Percentiles rank a stretch among this genome's conserved stretches.
Conservation (phyloP, 768 basidiomycete genomes). For the Mycena belliarum region DNA sequence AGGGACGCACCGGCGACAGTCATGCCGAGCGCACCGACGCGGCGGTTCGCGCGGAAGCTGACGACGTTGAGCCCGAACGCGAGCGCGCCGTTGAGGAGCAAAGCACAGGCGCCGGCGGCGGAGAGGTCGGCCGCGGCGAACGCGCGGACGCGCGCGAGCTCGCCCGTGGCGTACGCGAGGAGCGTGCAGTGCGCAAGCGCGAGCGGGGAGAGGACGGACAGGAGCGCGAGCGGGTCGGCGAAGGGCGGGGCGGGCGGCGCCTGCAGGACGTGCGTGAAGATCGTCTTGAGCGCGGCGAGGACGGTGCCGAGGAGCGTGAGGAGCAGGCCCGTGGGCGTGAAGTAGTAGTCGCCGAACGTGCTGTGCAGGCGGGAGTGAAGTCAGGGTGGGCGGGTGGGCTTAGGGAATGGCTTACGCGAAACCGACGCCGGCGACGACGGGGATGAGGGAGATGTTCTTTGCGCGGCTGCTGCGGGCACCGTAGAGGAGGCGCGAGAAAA, state of each 20-base stretch:
- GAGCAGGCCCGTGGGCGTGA: conserved; percentile 79
- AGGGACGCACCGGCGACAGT: conserved; percentile 72
- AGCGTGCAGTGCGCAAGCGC: conserved; percentile 86
- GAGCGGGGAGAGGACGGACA: conserved; percentile 88
- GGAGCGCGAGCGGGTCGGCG: conserved; percentile 58
- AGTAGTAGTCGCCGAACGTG: conserved; percentile 95
- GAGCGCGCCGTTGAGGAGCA: conserved; percentile 79
- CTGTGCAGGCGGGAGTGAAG: conserved; percentile 38
- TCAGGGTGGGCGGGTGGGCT: background rate
- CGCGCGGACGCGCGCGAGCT: conserved; percentile 62
- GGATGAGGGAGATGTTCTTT: conserved; percentile 74
- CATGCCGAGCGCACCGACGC: conserved; percentile 87
- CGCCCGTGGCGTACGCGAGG: conserved; percentile 78
- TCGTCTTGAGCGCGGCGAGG: conserved; percentile 91
- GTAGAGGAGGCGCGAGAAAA: conserved; percentile 72
- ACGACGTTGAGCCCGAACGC: conserved; percentile 94
- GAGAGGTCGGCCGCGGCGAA: conserved; percentile 47
- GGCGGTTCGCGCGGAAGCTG: conserved; percentile 94
- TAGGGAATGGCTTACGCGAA: conserved; percentile 66
- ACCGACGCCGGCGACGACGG: conserved; percentile 88
- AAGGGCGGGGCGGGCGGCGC: conserved; percentile 30
- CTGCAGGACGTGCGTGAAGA: conserved; percentile 83
- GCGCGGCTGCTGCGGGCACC: conserved; percentile 55
- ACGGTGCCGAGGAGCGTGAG: conserved; percentile 89
- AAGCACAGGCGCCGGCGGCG: conserved; percentile 44